phyloP scores from a whole-genome alignment of 179 eudicot species.

The Patellifolia procumbens region DNA sequence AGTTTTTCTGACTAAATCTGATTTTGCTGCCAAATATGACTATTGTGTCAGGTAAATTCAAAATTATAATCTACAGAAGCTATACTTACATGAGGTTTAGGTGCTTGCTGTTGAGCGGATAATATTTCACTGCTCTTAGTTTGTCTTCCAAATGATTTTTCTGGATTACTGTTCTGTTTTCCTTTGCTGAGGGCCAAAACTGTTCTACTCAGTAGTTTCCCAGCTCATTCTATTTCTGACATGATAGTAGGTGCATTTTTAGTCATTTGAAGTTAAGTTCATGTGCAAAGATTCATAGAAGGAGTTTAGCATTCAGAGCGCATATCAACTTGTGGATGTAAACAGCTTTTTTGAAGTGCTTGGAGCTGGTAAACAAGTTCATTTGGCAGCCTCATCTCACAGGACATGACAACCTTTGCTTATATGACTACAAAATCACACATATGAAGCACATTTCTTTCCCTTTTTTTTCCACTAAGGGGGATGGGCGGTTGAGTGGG shows the following conservation, averaged over 20 bases:
- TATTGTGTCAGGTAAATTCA: conserved; percentile 68
- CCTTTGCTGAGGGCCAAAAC: neutral
- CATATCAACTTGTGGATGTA: neutral
- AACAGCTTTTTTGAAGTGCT: neutral
- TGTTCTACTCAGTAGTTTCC: neutral
- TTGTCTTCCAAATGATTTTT: neutral
- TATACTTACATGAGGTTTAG: neutral
- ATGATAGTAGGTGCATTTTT: neutral
- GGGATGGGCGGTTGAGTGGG: too few relatives aligned
- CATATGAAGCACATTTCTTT: too few relatives aligned
- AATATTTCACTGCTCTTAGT: neutral
- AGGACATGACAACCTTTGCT: neutral
- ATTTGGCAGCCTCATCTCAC: neutral
- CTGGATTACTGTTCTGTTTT: neutral
- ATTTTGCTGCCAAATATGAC: conserved; percentile 84
- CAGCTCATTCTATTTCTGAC: neutral
- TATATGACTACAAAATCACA: too few relatives aligned
- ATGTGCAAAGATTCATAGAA: neutral
- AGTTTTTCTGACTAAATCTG: conserved; percentile 75
- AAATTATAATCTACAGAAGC: neutral
- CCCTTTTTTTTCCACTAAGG: too few relatives aligned
- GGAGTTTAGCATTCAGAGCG: neutral
- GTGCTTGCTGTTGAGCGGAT: neutral
- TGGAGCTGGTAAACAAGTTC: neutral
- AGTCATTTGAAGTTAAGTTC: neutral